Evolutionary conservation across 345 rosid genomes (phyloP).

Genomic region (Laguncularia racemosa): DNA sequence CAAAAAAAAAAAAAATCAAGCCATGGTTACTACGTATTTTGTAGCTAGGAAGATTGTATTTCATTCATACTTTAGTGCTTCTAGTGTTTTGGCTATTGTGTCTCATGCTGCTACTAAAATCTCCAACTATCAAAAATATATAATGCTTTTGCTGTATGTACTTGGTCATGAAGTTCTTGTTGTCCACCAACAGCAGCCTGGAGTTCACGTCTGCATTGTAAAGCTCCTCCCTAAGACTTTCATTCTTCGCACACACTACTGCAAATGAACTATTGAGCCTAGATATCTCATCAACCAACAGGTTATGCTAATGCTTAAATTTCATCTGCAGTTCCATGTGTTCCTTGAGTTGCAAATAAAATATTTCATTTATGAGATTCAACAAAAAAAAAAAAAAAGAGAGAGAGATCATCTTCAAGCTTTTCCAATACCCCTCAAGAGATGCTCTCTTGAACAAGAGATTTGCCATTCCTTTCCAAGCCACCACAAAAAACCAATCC

Average conservation of each 20-base stretch:
- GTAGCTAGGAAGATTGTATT: no score
- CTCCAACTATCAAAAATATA: no score
- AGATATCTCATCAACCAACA: slow-evolving; percentile 37
- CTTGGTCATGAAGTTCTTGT: slow-evolving; percentile 40
- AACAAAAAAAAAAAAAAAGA: no score
- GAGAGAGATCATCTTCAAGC: slow-evolving; percentile 60
- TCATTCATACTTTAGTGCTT: no score
- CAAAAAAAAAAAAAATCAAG: no score
- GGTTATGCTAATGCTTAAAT: slow-evolving; percentile 27
- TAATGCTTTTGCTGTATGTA: slow-evolving; percentile 35
- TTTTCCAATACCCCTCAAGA: slow-evolving; percentile 28
- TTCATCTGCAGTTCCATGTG: slow-evolving; percentile 41
- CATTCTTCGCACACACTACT: slow-evolving; percentile 30
- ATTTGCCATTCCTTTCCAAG: slow-evolving; percentile 15
- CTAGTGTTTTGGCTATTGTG: no score
- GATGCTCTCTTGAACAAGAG: slow-evolving; percentile 7
- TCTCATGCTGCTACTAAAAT: no score
- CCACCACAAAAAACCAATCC: slow-evolving; percentile 19
- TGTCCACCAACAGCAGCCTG: slow-evolving; percentile 26
- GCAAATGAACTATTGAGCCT: slow-evolving; percentile 34
- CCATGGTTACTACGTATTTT: no score
- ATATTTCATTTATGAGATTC: slow-evolving; percentile 42
- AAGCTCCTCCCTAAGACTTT: slow-evolving; percentile 45
- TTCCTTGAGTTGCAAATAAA: slow-evolving; percentile 54
- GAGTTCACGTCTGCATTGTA: slow-evolving; percentile 50